These are phyloP conservation scores for Poa pratensis DNA, from an alignment of 176 grass and related monocot genomes.

Conservation along the genomic window DNA sequence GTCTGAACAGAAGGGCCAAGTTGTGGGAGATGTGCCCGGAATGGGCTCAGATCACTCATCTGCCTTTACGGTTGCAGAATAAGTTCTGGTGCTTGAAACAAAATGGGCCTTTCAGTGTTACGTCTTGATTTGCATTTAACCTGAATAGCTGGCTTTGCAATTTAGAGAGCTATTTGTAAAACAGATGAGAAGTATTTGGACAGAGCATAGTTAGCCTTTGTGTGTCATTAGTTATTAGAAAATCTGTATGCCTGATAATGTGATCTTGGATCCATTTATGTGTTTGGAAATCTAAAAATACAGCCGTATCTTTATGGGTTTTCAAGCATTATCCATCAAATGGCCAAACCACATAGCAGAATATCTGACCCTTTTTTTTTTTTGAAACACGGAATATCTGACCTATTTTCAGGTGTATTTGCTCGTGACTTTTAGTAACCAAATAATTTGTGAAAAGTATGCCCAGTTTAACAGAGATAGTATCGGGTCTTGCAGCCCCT, in stretches of 20 bases:
- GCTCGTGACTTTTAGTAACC: background rate
- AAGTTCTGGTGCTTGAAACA: conserved; percentile 22
- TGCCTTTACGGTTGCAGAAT: background rate
- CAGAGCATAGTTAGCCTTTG: background rate
- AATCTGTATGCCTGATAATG: background rate
- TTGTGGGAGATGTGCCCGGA: conserved; percentile 10
- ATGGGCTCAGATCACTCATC: background rate
- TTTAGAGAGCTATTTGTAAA: conserved; percentile 25
- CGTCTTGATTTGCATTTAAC: background rate
- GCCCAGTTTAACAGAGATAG: background rate
- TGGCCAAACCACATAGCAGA: background rate
- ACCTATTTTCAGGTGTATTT: conserved; percentile 20
- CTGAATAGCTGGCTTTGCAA: background rate
- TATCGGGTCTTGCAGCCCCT: background rate
- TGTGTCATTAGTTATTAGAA: conserved; percentile 6
- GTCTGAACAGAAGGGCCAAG: background rate
- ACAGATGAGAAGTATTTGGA: background rate
- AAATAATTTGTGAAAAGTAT: background rate
- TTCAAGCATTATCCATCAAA: conserved; percentile 2
- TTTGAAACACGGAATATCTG: background rate
- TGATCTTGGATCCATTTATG: conserved; percentile 1
- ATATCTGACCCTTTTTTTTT: background rate
- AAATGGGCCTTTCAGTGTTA: background rate
- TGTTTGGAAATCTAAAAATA: background rate
- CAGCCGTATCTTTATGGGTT: background rate